phyloP scores from a whole-genome alignment of 2,329 filamentous ascomycete species.

The Atkinsonella hypoxylon region DNA sequence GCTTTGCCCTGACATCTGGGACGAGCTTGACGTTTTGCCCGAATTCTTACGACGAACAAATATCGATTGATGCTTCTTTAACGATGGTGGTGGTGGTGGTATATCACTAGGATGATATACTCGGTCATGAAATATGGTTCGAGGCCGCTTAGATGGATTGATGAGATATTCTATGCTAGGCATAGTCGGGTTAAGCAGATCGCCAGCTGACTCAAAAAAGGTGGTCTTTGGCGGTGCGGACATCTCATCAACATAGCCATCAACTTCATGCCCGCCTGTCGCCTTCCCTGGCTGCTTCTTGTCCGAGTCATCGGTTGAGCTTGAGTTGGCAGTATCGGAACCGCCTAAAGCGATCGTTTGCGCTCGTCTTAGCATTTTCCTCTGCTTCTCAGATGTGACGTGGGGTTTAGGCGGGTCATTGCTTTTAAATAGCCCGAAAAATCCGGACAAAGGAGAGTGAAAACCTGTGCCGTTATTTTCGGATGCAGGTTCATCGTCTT shows the following conservation, averaged over 20 bases:
- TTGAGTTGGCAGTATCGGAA: constrained; percentile 13
- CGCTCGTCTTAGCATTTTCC: constrained; percentile 63
- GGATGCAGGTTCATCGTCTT: constrained; percentile 15
- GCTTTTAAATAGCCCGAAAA: constrained; percentile 66
- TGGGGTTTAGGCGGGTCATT: constrained; percentile 37
- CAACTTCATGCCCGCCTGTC: constrained; percentile 38
- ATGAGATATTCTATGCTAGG: constrained; percentile 72
- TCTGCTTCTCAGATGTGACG: constrained; percentile 45
- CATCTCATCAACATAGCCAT: constrained; percentile 32
- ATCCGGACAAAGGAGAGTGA: constrained; percentile 37
- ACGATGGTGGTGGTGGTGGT: constrained; percentile 66
- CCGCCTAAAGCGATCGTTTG: constrained; percentile 49
- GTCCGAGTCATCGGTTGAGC: constrained; percentile 7
- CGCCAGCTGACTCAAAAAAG: constrained; percentile 88
- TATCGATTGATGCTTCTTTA: constrained; percentile 39
- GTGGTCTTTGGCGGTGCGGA: constrained; percentile 78
- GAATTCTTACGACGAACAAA: constrained; percentile 22
- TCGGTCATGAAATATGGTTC: constrained; percentile 93
- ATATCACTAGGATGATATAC: constrained; percentile 93
- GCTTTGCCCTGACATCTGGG: constrained; percentile 15
- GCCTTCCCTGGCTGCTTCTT: constrained; percentile 23
- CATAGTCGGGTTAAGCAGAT: constrained; percentile 81
- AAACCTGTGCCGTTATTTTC: constrained; percentile 20
- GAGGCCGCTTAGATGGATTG: constrained; percentile 67
- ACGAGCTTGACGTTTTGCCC: constrained; percentile 12